Conservation (phyloP, 2,329 filamentous ascomycete genomes). For the Microcyclosporella mali region DNA sequence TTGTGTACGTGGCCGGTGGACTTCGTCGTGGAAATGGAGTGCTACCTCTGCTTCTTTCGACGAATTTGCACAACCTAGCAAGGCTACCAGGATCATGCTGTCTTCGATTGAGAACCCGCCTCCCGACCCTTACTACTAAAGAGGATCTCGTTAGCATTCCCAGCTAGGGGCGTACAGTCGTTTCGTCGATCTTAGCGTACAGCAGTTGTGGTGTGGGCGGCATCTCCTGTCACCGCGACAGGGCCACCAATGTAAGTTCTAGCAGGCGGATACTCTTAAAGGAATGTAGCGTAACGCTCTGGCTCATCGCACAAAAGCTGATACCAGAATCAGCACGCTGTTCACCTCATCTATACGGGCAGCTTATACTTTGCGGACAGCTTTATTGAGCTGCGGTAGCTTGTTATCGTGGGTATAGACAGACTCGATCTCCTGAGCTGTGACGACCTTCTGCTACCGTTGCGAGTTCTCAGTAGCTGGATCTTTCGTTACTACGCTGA, state of each 20-base stretch:
- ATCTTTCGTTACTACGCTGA: constrained; percentile 1
- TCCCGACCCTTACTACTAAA: neutral
- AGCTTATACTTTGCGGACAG: neutral
- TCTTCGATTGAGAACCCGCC: constrained; percentile 5
- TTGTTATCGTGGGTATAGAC: neutral
- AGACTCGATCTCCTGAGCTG: neutral
- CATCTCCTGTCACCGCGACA: constrained; percentile 5
- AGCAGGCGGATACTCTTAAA: constrained; percentile 2
- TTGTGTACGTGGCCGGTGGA: constrained; percentile 11
- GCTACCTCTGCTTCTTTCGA: constrained; percentile 1
- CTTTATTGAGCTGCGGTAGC: constrained; percentile 1
- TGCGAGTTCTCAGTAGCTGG: neutral
- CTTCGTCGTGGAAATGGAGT: constrained; percentile 8
- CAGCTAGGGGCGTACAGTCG: neutral
- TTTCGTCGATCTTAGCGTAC: neutral
- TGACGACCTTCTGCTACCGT: constrained; percentile 1
- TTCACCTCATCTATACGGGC: no score
- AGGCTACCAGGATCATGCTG: constrained; percentile 1
- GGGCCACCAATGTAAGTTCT: constrained; percentile 1
- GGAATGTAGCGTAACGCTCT: neutral
- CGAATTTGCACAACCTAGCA: constrained; percentile 4
- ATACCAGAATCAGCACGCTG: no score
- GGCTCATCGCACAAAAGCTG: constrained; percentile 2
- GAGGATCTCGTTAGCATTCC: neutral
- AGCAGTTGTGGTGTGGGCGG: constrained; percentile 3